Evolutionary conservation across 495 filamentous ascomycete genomes (phyloP).

Genomic region (Letharia columbiana): DNA sequence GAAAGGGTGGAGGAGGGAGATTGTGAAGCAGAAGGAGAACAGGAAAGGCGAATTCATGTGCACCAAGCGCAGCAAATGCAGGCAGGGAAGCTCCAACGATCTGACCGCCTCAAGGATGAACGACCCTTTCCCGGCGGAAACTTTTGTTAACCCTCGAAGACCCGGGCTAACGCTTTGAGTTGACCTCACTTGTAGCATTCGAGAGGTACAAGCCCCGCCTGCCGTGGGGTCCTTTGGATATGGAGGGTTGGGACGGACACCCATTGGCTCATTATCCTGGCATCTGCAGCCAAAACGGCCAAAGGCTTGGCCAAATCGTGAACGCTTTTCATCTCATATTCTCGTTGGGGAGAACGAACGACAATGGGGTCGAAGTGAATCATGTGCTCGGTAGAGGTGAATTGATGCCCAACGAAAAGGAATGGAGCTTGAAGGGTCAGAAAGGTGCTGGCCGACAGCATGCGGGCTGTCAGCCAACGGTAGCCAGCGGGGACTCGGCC

Average conservation of each 20-base stretch:
- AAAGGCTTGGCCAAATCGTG: neutral
- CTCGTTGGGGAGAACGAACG: neutral
- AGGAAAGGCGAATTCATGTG: neutral
- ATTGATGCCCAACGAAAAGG: neutral
- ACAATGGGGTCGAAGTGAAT: neutral
- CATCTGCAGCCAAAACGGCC: neutral
- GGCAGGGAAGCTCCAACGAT: neutral
- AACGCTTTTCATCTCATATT: neutral
- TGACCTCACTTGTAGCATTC: neutral
- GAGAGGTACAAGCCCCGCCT: neutral
- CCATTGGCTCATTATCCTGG: neutral
- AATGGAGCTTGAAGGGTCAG: neutral
- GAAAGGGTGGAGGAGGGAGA: neutral
- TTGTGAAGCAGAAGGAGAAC: neutral
- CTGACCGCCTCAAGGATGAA: neutral
- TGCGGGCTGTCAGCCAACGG: too few species aligned
- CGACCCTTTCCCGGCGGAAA: neutral
- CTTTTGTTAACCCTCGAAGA: neutral
- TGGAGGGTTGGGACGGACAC: neutral
- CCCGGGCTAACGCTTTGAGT: neutral
- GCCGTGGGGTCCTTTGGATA: neutral
- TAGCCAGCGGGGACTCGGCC: neutral
- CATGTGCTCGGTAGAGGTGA: neutral
- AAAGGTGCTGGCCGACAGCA: neutral
- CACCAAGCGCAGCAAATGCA: neutral